Evolutionary conservation across 78 protist species (phyloP), one percentile per base, ranked within the genome.

Genomic region (Dictyostelium brefeldianum): DNA sequence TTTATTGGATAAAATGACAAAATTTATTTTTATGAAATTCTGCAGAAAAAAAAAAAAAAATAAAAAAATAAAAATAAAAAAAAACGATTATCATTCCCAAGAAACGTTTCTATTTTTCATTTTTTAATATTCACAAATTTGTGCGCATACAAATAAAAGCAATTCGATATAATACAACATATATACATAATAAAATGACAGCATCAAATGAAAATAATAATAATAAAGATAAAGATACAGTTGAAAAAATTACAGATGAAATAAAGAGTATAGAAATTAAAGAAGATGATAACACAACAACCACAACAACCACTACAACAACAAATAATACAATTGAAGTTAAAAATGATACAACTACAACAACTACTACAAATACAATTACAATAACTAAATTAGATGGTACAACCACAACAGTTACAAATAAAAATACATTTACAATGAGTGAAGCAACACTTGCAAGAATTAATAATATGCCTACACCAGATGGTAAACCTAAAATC

Each of bases 401-500:
- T 22, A 56, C 22, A 20, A 6, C 0, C 0, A 10, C 65, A 20
- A 59, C 12, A 59, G 25, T 22, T 22, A 4, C 36, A 9, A 14
- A 9, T n/a, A 3, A 59, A 59, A 59, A 22, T 22, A 59, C 25
- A 59, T 22, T 22, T 7, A 56, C 5, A 56, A 17, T 59, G n/a
- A 59, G 69, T 59, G 69, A 25, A 2, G 69, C 69, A 22, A 59
- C 25, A 29, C 31, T 29, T 9, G 75, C 75, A 14, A 31, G 29
- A 67, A 31, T 67, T 17, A 31, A 67, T 17, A 67, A 67, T 17
- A 11, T 31, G 29, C 8, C n/a, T 29, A 67, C 75, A 67, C 75
- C 75, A 59, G 69, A 59, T 67, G 75, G 47, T 17, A 25, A 25
- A 67, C 75, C 75, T 27, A 67, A 67, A 31, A 67, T 31, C 17